These are phyloP conservation scores for Suhomyces kilbournensis DNA, from an alignment of 805 yeast species.

Conservation along the genomic window DNA sequence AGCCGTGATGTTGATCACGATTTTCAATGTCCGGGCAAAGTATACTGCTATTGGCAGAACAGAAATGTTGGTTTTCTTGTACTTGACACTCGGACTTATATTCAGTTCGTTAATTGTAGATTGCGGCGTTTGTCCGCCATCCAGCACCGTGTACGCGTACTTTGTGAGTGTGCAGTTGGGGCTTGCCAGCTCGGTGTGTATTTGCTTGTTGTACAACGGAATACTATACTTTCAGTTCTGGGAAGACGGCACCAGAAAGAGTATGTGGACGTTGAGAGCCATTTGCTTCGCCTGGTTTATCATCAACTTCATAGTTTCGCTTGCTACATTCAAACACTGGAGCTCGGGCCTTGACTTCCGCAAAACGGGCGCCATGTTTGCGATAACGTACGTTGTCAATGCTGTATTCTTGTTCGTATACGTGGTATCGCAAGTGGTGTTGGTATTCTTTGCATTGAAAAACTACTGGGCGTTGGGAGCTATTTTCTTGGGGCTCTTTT, in stretches of 20 bases:
- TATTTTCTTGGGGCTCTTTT: slow-evolving; percentile 62
- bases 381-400: slow-evolving; percentile 68
- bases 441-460: slow-evolving; percentile 64
- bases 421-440: slow-evolving; percentile 62
- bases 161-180: slow-evolving; percentile 84
- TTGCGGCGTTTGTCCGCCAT: slow-evolving; percentile 90
- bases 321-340: slow-evolving; percentile 67
- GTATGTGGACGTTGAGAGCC: slow-evolving; percentile 56
- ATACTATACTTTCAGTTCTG: slow-evolving; percentile 82
- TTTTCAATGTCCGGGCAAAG: slow-evolving; percentile 75
- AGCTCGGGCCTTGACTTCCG: slow-evolving; percentile 50
- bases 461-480: slow-evolving; percentile 92
- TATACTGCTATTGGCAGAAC: slow-evolving; percentile 93
- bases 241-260: slow-evolving; percentile 83
- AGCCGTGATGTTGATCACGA: slow-evolving; percentile 59
- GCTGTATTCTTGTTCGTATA: slow-evolving; percentile 62
- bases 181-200: slow-evolving; percentile 65
- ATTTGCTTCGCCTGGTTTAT: slow-evolving; percentile 57
- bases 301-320: slow-evolving; percentile 61
- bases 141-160: slow-evolving; percentile 69
- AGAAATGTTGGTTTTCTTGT: slow-evolving; percentile 77
- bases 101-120: slow-evolving; percentile 76
- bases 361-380: slow-evolving; percentile 66
- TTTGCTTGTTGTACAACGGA: slow-evolving; percentile 69
- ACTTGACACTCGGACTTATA: slow-evolving; percentile 54